These are phyloP conservation scores for Mycena capillaripes DNA, from an alignment of 768 basidiomycete genomes.

Conservation along the genomic window DNA sequence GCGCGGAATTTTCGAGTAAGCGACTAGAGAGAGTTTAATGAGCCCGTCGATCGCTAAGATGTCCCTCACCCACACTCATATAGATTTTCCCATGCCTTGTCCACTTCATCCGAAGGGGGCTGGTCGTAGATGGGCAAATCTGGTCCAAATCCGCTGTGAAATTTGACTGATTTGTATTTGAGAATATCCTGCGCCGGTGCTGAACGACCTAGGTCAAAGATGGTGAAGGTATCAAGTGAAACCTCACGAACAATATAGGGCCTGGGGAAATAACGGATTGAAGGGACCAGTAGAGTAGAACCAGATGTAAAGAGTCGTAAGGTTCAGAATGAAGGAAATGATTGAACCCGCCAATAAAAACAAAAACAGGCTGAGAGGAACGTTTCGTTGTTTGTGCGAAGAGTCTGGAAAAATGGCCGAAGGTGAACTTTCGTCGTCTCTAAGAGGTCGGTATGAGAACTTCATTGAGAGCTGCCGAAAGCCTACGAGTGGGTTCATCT, in stretches of 20 bases:
- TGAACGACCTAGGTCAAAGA: conserved; percentile 11
- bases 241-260: conserved; percentile 31
- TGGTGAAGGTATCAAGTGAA: background rate
- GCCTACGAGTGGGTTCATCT: conserved; percentile 17
- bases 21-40: conserved; percentile 29
- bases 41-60: background rate
- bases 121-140: conserved; percentile 39
- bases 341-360: background rate
- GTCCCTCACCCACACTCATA: conserved; percentile 36
- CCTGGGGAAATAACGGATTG: conserved; percentile 34
- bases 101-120: conserved; percentile 41
- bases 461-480: conserved; percentile 25
- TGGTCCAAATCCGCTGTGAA: conserved; percentile 39
- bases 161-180: conserved; percentile 39
- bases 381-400: conserved; percentile 8
- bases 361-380: conserved; percentile 12
- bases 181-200: conserved; percentile 41
- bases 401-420: background rate
- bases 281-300: conserved; percentile 22
- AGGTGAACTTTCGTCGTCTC: background rate
- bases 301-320: conserved; percentile 28
- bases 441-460: conserved; percentile 28
- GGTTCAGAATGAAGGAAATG: conserved; percentile 30
- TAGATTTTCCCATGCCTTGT: conserved; percentile 41
- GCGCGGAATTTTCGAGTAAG: conserved; percentile 40